Base-by-base conservation (phyloP, 1,139 yeast species). In the Kodamaea suecica region DNA sequence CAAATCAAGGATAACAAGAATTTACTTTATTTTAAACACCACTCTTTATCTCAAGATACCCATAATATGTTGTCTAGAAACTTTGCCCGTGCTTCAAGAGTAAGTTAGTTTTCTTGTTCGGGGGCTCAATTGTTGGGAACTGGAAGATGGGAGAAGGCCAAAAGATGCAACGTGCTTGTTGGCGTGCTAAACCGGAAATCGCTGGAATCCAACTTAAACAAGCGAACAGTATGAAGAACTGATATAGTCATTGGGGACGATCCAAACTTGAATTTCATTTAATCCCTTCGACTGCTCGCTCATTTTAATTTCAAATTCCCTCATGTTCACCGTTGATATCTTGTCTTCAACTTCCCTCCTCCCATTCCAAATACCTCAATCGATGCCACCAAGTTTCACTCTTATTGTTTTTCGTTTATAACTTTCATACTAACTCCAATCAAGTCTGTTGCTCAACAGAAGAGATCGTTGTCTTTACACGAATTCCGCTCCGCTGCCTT, bases 401-500 rank as follows among this genome's bases (percentile, higher is more conserved):
- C n/a, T n/a, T n/a, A n/a, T n/a, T n/a, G n/a, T n/a, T n/a, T n/a
- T n/a, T n/a, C n/a, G n/a, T n/a, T n/a, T n/a, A n/a, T n/a, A n/a
- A n/a, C 17, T 12, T 14, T 13, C 29, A 16, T 49, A 49, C 54
- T 49, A 50, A 47, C 28, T 5, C 14, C 54, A 26, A 23, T 19
- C 35, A 37, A 48, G 48, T 39, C 44, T 31, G 45, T 41, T 31
- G 43, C 48, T 36, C 49, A 43, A 37, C 54, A 52, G 43, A 75
- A 73, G 55, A 80, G 97, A 76, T 72, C 70, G 66, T 72, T 90
- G 52, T 88, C 97, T 24, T 80, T 92, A 52, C 98, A 92, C 60
- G 99, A 92, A 69, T 94, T 67, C 79, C 87, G 97, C 62, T 87
- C 97, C 26, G 97, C 98, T 38, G 86, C 85, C 47, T 69, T 92